Evolutionary conservation across 2,329 filamentous ascomycete genomes (phyloP).

Genomic region (Zarea fungicola): DNA sequence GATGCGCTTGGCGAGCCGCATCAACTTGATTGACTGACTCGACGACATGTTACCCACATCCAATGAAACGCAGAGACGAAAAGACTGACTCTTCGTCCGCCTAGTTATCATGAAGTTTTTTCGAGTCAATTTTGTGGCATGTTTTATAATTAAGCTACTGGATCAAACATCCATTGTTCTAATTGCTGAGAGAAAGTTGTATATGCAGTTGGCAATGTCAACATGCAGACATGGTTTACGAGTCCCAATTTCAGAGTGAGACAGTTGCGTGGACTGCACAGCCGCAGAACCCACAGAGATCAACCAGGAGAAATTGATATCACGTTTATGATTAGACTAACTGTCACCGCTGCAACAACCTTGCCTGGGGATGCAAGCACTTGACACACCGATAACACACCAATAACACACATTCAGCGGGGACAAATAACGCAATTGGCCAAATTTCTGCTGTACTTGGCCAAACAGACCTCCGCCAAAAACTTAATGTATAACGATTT

Average conservation of each 20-base stretch:
- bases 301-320: not conserved
- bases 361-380: constrained; percentile 4
- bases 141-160: no score
- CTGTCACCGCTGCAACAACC: not conserved
- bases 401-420: constrained; percentile 34
- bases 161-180: no score
- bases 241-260: constrained; percentile 9
- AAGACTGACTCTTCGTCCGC: no score
- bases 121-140: no score
- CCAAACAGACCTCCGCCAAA: no score
- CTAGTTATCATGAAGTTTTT: no score
- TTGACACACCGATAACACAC: constrained; percentile 26
- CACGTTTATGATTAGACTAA: not conserved
- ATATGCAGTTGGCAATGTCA: not conserved
- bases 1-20: constrained; percentile 8
- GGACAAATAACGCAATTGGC: constrained; percentile 30
- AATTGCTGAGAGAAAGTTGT: not conserved
- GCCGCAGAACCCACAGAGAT: constrained; percentile 7
- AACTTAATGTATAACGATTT: no score
- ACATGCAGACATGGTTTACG: constrained; percentile 1
- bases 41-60: not conserved
- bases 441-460: constrained; percentile 27
- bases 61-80: no score
- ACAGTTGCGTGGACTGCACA: constrained; percentile 11
- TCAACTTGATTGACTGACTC: constrained; percentile 1